Evolutionary conservation across 2,329 filamentous ascomycete genomes (phyloP), one percentile per base, ranked within the genome.

Genomic region (Trichoderma afroharzianum): DNA sequence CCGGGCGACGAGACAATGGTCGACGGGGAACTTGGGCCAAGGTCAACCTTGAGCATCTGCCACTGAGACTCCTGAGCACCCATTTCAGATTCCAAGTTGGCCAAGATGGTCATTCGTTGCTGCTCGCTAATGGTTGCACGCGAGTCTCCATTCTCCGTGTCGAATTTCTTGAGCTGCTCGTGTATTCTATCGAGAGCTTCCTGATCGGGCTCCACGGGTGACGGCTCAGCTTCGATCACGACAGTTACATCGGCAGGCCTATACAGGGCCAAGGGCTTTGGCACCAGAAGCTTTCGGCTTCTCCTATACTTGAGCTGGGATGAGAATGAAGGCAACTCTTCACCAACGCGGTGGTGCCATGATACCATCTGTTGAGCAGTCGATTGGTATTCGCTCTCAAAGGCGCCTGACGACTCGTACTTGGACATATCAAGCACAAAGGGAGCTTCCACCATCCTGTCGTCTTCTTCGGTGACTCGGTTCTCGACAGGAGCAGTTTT

Each of bases 51-150:
- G 80, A 91, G 84, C 63, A 85, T 81, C 70, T 87, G 85, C 90
- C 89, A 91, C 74, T 87, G 85, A 68, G 83, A 83, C 76, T 90
- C 88, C 76, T 91, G 87, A 74, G 84, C 78, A 0, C 85, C 87
- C 84, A 91, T 88, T 78, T 92, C 90, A 72, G 81, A 82, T 76
- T 92, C 90, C 1, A 92, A 80, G 72, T 88, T 86, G 36, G 88
- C 85, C 2, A 92, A 80, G 3, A 90, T 82, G 39, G 82, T 83
- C 71, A 87, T 79, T 32, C 84, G 81, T 69, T 82, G 82, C 15
- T 81, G 80, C 32, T 83, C 79, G 73, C 79, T 84, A 68, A 81
- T 81, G 8, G 76, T 77, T 43, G 58, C 72, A 30, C 63, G 72
- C 1, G 79, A 78, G 15, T 80, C 80, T 39, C 76, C 75, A 36